Conservation (phyloP, 257 asterid genomes). For the Oldenlandia corymbosa region DNA sequence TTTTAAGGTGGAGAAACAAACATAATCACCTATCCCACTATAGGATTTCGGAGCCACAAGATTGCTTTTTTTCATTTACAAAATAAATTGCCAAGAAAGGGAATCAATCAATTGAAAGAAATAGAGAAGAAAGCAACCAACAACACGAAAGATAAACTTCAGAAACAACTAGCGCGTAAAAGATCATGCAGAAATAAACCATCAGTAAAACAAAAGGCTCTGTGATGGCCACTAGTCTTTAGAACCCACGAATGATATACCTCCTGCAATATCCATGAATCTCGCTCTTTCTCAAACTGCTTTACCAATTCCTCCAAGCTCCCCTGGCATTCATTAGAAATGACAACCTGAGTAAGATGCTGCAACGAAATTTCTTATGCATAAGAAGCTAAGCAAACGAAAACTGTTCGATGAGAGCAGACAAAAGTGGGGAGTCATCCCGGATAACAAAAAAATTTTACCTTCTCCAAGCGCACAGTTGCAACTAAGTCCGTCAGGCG, state of each 20-base stretch:
- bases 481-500: conserved; percentile 45
- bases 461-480: conserved; percentile 39
- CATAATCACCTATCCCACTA: neutral
- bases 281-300: conserved; percentile 56
- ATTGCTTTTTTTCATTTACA: neutral
- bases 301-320: conserved; percentile 50
- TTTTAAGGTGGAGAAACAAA: neutral
- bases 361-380: neutral
- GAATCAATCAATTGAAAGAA: neutral
- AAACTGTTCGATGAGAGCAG: neutral
- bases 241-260: too few species aligned
- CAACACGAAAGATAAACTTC: neutral
- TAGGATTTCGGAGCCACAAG: neutral
- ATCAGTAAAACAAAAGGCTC: neutral
- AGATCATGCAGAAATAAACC: neutral
- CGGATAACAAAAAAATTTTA: conserved; percentile 15
- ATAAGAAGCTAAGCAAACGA: neutral
- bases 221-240: too few species aligned
- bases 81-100: neutral
- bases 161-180: neutral
- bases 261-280: conserved; percentile 54
- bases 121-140: neutral
- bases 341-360: neutral
- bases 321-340: conserved; percentile 35
- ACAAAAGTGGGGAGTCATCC: neutral